A percentile compares a stretch with the other conserved stretches of the same genome.
phyloP scores from a whole-genome alignment of 306 rosid genomes.

The Rosa multiflora region DNA sequence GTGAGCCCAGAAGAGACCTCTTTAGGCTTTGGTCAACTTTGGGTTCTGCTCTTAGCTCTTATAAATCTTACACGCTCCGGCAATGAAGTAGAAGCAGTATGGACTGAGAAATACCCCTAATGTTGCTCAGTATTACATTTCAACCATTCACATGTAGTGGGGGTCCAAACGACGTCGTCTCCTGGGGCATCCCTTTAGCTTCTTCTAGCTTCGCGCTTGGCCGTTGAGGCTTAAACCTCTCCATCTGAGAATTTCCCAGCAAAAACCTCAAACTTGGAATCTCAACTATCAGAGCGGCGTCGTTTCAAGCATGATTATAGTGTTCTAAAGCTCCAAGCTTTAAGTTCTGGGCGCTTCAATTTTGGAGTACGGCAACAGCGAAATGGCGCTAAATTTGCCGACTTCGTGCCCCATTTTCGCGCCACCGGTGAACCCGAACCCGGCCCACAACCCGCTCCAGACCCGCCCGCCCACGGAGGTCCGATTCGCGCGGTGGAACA shows the following conservation, averaged over 20 bases:
- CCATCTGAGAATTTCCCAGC: neutral
- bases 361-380: neutral
- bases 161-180: neutral
- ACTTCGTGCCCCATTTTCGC: constrained; percentile 50
- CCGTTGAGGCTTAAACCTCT: neutral
- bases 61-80: neutral
- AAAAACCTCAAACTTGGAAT: neutral
- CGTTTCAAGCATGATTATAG: neutral
- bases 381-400: constrained; percentile 64
- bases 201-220: constrained; percentile 2
- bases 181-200: neutral
- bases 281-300: constrained; percentile 4
- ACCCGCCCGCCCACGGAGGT: constrained; percentile 39
- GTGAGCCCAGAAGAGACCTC: neutral
- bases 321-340: neutral
- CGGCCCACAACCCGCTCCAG: constrained; percentile 26
- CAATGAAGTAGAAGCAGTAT: neutral
- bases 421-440: constrained; percentile 34
- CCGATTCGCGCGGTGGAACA: constrained; percentile 63
- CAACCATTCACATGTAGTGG: neutral
- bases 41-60: neutral
- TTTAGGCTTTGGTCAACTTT: neutral
- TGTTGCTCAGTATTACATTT: neutral
- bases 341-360: neutral
- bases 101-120: neutral